Evolutionary conservation across 2,329 filamentous ascomycete species (phyloP).

Genomic region (Clarireedia paspali): DNA sequence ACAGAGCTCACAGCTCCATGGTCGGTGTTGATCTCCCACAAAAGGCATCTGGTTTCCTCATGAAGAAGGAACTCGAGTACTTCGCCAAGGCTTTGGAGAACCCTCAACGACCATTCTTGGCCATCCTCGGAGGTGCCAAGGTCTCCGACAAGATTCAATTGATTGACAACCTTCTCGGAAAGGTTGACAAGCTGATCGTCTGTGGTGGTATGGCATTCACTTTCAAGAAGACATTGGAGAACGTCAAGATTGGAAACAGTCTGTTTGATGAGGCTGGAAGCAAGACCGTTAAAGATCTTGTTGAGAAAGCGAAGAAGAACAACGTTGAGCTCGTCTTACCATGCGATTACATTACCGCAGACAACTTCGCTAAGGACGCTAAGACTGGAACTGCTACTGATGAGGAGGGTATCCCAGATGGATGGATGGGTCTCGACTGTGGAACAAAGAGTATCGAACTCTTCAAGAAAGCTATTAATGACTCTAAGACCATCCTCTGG

Average conservation of each 20-base stretch:
- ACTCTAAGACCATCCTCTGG: conserved; percentile 96
- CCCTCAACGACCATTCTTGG: conserved; percentile 92
- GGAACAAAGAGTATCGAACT: conserved; percentile 82
- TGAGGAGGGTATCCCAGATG: conserved; percentile 83
- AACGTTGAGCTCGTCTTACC: conserved; percentile 92
- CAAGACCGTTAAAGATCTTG: conserved; percentile 80
- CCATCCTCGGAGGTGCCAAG: conserved; percentile 96
- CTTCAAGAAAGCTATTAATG: conserved; percentile 78
- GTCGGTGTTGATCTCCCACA: conserved; percentile 92
- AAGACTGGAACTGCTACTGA: conserved; percentile 76
- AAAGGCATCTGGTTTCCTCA: conserved; percentile 95
- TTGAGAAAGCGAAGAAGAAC: conserved; percentile 96
- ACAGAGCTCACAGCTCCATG: conserved; percentile 99
- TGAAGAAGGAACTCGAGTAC: conserved; percentile 99
- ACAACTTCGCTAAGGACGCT: conserved; percentile 88
- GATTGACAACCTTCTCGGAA: conserved; percentile 96
- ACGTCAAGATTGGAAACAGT: conserved; percentile 79
- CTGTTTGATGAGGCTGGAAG: conserved; percentile 91
- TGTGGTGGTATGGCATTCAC: conserved; percentile 99
- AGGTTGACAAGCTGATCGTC: conserved; percentile 94
- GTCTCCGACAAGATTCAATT: conserved; percentile 99
- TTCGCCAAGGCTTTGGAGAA: conserved; percentile 94
- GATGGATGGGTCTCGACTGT: conserved; percentile 97
- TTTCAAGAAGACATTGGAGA: conserved; percentile 98
- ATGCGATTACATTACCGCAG: conserved; percentile 89